Conservation (phyloP, 2,329 filamentous ascomycete genomes). For the Aspergillus sp. region DNA sequence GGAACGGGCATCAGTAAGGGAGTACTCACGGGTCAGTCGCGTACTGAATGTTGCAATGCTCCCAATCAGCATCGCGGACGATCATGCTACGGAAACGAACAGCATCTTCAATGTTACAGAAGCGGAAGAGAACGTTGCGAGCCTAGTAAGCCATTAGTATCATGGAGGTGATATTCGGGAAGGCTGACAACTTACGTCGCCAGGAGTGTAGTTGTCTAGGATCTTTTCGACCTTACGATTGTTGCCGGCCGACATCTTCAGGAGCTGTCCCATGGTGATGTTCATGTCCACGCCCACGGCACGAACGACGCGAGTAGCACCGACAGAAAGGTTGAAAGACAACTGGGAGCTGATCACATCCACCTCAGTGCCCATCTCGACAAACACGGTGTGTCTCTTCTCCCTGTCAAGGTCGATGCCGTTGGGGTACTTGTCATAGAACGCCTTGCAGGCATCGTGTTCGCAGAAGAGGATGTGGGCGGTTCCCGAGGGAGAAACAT, state of each 20-base stretch:
- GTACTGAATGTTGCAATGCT: constrained; percentile 41
- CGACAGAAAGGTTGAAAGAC: constrained; percentile 33
- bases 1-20: background rate
- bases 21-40: constrained; percentile 37
- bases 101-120: constrained; percentile 43
- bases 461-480: constrained; percentile 34
- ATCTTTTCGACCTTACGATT: constrained; percentile 44
- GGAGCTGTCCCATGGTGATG: constrained; percentile 31
- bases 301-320: constrained; percentile 43
- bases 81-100: constrained; percentile 41
- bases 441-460: constrained; percentile 28
- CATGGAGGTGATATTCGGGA: background rate
- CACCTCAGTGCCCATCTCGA: constrained; percentile 36
- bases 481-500: constrained; percentile 13
- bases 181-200: constrained; percentile 32
- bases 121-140: constrained; percentile 44
- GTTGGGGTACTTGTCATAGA: constrained; percentile 30
- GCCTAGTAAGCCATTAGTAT: constrained; percentile 22
- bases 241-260: constrained; percentile 33
- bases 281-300: constrained; percentile 38
- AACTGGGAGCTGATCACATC: constrained; percentile 39
- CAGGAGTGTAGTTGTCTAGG: constrained; percentile 33
- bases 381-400: constrained; percentile 26
- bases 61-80: constrained; percentile 39
- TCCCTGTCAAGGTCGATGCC: constrained; percentile 31